These are phyloP conservation scores for Lyophyllum semitale DNA, from an alignment of 768 basidiomycete species.

Conservation along the genomic window DNA sequence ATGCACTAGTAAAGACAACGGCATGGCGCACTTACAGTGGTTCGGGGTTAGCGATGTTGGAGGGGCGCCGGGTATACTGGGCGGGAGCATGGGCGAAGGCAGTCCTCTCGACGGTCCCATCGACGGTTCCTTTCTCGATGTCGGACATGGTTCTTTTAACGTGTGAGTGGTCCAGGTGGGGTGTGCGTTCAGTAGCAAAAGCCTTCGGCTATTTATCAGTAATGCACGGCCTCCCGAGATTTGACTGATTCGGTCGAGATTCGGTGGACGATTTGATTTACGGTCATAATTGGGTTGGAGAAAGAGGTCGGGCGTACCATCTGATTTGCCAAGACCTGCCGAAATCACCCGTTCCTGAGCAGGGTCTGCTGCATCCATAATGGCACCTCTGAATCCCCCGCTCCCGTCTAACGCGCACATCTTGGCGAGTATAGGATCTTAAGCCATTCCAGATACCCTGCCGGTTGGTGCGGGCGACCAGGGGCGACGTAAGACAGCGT, in stretches of 20 bases:
- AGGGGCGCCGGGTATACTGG: constrained; percentile 25
- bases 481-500: neutral
- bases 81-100: constrained; percentile 21
- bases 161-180: no score
- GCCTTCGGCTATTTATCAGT: no score
- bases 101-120: constrained; percentile 30
- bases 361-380: neutral
- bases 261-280: no score
- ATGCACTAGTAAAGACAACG: neutral
- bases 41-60: constrained; percentile 62
- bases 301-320: neutral
- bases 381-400: neutral
- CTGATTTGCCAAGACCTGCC: neutral
- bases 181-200: no score
- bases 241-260: no score
- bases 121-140: constrained; percentile 39
- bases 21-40: constrained; percentile 47
- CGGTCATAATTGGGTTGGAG: no score
- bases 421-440: neutral
- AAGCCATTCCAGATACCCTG: constrained; percentile 1
- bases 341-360: neutral
- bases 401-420: neutral
- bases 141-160: constrained; percentile 25
- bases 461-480: neutral
- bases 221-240: no score